Base-by-base conservation (phyloP, 2,329 filamentous ascomycete species). In the Trichoderma sp. region DNA sequence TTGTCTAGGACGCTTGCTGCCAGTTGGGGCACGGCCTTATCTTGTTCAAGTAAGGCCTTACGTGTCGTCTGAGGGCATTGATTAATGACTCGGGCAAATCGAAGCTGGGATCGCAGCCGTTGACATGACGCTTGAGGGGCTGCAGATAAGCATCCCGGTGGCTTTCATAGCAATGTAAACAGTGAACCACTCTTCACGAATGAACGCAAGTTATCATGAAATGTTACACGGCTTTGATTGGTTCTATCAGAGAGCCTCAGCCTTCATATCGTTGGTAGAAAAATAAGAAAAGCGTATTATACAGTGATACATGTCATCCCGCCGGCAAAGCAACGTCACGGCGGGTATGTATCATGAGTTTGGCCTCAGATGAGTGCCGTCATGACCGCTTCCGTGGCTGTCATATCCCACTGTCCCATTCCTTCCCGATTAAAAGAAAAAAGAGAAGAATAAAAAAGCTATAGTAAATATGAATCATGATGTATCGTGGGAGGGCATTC, bases 281-380 rank as follows among this genome's bases (percentile, higher is more conserved):
- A 34, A 34, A 26, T 3, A 50, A 50, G 59, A 69, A 76, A 11
- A 70, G 43, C 50, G 76, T 74, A 71, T 79, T 68, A 73, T 80
- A 80, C 77, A 80, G 73, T 78, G 75, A 73, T 79, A 78, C 77
- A 80, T 77, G 62, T 74, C 68, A 59, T 71, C 72, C 50, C 73
- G 66, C 70, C 70, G 68, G 70, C 36, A 74, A 61, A 64, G 17
- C 68, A 72, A 34, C 53, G 71, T 74, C 71, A 59, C 53, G 74
- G 68, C 55, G 61, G 66, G 39, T 36, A 67, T 67, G 68, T 58
- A 72, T 72, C 68, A 71, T 71, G 39, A 71, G 26, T 61, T 59
- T 53, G 11, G 50, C 71, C 71, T 28, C 66, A 61, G 66, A 66
- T 36, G 66, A 61, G 55, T 39, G 50, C 30, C 34, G 50, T 43